Evolutionary conservation across 2,329 filamentous ascomycete species (phyloP).

Genomic region (Mycosphaerella sp.): DNA sequence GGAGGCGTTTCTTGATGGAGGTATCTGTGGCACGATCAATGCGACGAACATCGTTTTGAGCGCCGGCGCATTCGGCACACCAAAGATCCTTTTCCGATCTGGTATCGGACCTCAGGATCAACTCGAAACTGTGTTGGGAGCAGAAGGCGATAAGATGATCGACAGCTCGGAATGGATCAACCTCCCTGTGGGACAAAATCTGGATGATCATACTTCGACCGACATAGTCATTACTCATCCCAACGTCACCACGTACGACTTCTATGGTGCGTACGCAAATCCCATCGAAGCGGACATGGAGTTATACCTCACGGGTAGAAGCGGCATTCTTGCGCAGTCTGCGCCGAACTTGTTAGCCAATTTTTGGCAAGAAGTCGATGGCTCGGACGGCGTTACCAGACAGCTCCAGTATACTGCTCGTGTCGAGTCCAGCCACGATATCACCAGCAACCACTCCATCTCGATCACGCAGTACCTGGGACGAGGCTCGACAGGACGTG

Average conservation of each 20-base stretch:
- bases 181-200: constrained; percentile 47
- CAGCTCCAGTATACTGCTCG: constrained; percentile 62
- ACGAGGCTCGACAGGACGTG: constrained; percentile 56
- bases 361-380: constrained; percentile 55
- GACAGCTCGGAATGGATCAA: constrained; percentile 45
- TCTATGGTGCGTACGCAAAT: constrained; percentile 53
- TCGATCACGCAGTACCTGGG: constrained; percentile 54
- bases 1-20: constrained; percentile 49
- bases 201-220: constrained; percentile 53
- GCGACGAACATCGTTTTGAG: constrained; percentile 54
- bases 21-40: constrained; percentile 55
- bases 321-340: constrained; percentile 58
- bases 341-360: constrained; percentile 60
- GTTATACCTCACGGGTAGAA: constrained; percentile 43
- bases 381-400: constrained; percentile 54
- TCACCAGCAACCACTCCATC: constrained; percentile 36
- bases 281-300: constrained; percentile 39
- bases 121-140: constrained; percentile 45
- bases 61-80: constrained; percentile 56
- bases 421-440: constrained; percentile 52
- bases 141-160: constrained; percentile 43
- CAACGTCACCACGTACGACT: constrained; percentile 57
- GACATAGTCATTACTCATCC: constrained; percentile 49
- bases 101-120: constrained; percentile 55
- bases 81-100: constrained; percentile 59